Percentiles rank a stretch among this genome's conserved stretches.
phyloP scores from a whole-genome alignment of 2,329 filamentous ascomycete species.

The Dactylella cylindrospora region DNA sequence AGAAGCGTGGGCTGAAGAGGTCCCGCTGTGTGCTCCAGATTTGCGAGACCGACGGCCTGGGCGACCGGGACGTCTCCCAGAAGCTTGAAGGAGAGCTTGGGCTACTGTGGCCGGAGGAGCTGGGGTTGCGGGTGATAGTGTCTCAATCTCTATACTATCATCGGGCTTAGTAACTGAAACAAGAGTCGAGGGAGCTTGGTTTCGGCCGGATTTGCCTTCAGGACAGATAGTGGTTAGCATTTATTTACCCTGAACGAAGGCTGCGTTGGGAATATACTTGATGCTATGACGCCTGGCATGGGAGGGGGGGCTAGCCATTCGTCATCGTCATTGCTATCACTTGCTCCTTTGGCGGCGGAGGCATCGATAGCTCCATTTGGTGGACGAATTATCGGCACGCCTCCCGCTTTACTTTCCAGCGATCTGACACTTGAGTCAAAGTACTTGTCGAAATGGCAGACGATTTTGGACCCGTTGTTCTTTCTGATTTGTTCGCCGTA shows the following conservation, averaged over 20 bases:
- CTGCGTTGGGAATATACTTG: neutral
- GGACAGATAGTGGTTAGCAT: neutral
- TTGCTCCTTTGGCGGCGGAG: neutral
- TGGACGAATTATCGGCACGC: neutral
- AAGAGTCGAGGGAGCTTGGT: neutral
- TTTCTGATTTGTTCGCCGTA: conserved; percentile 86
- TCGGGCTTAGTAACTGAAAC: neutral
- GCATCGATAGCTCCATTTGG: neutral
- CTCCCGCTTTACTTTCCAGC: conserved; percentile 63
- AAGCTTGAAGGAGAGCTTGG: conserved; percentile 64
- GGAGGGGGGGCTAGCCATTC: conserved; percentile 33
- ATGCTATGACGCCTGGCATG: conserved; percentile 25
- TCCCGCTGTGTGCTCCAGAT: conserved; percentile 62
- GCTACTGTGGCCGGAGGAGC: conserved; percentile 44
- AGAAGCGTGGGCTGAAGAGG: conserved; percentile 64
- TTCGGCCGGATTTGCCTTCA: conserved; percentile 1
- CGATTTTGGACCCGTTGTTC: conserved; percentile 72
- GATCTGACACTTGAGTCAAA: conserved; percentile 91
- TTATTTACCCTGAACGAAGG: neutral
- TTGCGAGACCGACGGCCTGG: conserved; percentile 57
- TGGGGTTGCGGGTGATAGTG: conserved; percentile 66
- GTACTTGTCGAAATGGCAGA: conserved; percentile 87
- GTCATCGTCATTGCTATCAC: conserved; percentile 7
- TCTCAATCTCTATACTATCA: conserved; percentile 1
- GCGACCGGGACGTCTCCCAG: conserved; percentile 53